Conservation (phyloP, 1,284 basidiomycete genomes). For the Schizophyllum amplum region DNA sequence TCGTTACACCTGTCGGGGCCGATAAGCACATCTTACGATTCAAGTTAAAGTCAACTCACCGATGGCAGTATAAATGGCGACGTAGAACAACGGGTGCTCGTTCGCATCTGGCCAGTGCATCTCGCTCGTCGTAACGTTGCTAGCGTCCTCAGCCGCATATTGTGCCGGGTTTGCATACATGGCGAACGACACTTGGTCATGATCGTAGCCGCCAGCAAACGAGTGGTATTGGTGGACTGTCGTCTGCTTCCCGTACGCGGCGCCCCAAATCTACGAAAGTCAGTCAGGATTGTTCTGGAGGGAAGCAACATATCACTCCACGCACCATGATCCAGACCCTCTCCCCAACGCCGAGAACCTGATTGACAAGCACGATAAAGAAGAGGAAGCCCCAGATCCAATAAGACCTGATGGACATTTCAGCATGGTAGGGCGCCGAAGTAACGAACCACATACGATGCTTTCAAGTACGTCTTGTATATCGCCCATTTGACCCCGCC, state of each 20-base stretch:
- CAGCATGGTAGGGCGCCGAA: not conserved
- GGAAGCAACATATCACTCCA: not conserved
- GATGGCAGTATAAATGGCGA: conserved; percentile 11
- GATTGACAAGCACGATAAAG: conserved; percentile 40
- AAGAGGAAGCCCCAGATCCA: conserved; percentile 51
- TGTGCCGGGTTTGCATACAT: conserved; percentile 13
- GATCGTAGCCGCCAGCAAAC: conserved; percentile 24
- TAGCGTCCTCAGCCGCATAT: conserved; percentile 13
- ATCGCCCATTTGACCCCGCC: conserved; percentile 76
- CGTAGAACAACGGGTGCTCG: conserved; percentile 12
- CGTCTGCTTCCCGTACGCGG: conserved; percentile 36
- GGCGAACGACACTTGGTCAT: conserved; percentile 31
- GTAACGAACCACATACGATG: conserved; percentile 29
- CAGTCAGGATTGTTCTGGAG: not conserved
- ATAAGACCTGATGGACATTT: conserved; percentile 39
- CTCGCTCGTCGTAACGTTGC: conserved; percentile 17
- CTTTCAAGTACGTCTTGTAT: conserved; percentile 72
- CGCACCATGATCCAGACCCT: conserved; percentile 71
- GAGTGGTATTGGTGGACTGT: conserved; percentile 22
- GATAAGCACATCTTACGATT: no score
- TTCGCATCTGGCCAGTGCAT: conserved; percentile 31
- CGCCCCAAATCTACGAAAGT: conserved; percentile 45
- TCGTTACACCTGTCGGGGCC: no score
- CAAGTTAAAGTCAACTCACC: no score
- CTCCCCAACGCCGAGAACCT: conserved; percentile 45